Evolutionary conservation across 1,139 yeast species (phyloP).

Genomic region (Pneumocystis murina): DNA sequence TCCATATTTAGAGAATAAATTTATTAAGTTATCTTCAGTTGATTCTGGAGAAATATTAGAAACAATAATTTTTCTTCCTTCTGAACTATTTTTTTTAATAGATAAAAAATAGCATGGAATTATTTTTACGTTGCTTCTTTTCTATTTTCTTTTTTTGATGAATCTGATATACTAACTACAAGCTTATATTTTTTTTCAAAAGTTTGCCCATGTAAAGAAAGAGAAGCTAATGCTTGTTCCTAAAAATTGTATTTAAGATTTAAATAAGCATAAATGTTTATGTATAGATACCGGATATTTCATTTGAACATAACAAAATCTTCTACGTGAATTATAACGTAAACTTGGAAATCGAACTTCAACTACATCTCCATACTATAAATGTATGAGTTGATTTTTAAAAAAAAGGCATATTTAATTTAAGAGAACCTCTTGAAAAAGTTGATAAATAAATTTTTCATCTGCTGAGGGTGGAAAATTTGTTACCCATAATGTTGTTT

Average conservation of each 20-base stretch:
- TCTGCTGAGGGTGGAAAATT: constrained; percentile 52
- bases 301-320: constrained; percentile 64
- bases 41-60: constrained; percentile 36
- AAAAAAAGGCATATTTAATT: constrained; percentile 14
- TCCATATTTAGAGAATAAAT: constrained; percentile 31
- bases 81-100: constrained; percentile 15
- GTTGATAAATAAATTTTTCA: constrained; percentile 16
- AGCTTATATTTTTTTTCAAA: constrained; percentile 18
- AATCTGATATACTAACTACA: constrained; percentile 7
- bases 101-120: not conserved
- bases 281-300: constrained; percentile 19
- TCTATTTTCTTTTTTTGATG: constrained; percentile 21
- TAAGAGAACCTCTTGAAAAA: constrained; percentile 20
- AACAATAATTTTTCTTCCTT: constrained; percentile 38
- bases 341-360: constrained; percentile 57
- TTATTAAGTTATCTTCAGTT: constrained; percentile 18
- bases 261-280: not conserved
- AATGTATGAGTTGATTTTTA: constrained; percentile 22
- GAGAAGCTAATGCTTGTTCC: constrained; percentile 37
- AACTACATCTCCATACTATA: constrained; percentile 32
- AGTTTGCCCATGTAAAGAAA: constrained; percentile 31
- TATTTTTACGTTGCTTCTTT: constrained; percentile 28
- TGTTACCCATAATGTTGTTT: constrained; percentile 49
- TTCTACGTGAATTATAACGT: constrained; percentile 38
- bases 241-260: not conserved